Base-by-base conservation (phyloP, 2,329 filamentous ascomycete genomes). In the Diaporthe nobilis region DNA sequence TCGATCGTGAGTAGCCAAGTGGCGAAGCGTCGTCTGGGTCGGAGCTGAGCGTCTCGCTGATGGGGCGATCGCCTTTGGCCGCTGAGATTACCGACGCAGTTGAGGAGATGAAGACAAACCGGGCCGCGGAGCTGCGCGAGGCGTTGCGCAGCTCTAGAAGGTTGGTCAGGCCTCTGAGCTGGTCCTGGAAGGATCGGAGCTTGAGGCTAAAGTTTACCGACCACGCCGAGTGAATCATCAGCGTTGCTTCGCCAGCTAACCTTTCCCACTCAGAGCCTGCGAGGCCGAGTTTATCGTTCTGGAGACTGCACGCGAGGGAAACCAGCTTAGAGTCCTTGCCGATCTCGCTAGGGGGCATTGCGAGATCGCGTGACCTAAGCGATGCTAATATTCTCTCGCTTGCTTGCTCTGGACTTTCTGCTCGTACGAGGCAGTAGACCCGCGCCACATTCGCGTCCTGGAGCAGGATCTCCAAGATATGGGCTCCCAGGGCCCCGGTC, bases 401-500 rank as follows among this genome's bases (percentile, higher is more conserved):
- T 7, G 87, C 87, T 57, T 86, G 85, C 1, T 85, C 80, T 3
- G 78, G 75, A 28, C 83, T 85, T 55, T 80, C 80, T 44, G 86
- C 89, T 71, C 91, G 87, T 37, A 92, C 85, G 4, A 93, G 85
- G 80, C 91, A 92, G 80, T 90, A 88, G 13, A 93, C 83, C 55
- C 84, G 86, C 5, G 80, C 78, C 0, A 91, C 82, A 2, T 80
- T 78, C 0, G 78, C 6, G 3, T 81, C 79, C 1, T 82, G 79
- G 4, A 85, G 82, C 8, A 92, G 83, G 31, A 86, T 81, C 42
- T 86, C 80, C 7, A 91, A 80, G 2, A 91, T 83, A 76, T 91
- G 87, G 37, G 86, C 85, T 25, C 89, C 89, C 6, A 91, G 81
- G 2, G 76, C 65, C 1, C 80, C 81, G 3, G 81, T 80, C 1